These are phyloP conservation scores for Pseudocercospora eumusae DNA, from an alignment of 2,329 filamentous ascomycete genomes.

Conservation along the genomic window DNA sequence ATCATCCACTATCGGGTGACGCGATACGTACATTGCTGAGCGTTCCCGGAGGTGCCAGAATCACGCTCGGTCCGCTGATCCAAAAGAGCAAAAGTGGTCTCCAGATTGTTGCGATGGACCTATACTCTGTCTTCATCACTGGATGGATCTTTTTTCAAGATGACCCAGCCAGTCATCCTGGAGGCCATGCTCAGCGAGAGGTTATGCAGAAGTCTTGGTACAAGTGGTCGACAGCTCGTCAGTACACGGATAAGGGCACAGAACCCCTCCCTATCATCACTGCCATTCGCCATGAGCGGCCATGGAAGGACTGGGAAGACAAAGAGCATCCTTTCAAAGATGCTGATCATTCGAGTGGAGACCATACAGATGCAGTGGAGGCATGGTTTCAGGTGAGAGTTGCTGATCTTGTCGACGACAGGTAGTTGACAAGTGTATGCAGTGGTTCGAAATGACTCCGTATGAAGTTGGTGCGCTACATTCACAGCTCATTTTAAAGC, in stretches of 20 bases:
- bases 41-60: conserved; percentile 33
- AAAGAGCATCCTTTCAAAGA: conserved; percentile 35
- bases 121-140: conserved; percentile 39
- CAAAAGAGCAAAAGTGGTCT: conserved; percentile 38
- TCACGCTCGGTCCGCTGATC: conserved; percentile 37
- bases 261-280: conserved; percentile 36
- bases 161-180: conserved; percentile 30
- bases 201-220: conserved; percentile 34
- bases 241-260: conserved; percentile 31
- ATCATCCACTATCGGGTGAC: conserved; percentile 39
- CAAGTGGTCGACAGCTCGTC: conserved; percentile 34
- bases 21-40: conserved; percentile 37
- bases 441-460: conserved; percentile 41
- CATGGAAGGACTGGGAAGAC: conserved; percentile 37
- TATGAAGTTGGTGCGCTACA: conserved; percentile 36
- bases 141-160: conserved; percentile 39
- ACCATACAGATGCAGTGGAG: conserved; percentile 39
- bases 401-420: no score
- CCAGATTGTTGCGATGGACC: conserved; percentile 38
- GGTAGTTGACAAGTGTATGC: not conserved
- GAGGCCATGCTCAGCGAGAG: conserved; percentile 28
- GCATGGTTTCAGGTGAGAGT: conserved; percentile 38
- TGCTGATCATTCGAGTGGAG: conserved; percentile 28
- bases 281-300: conserved; percentile 35
- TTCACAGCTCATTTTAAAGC: not conserved